Evolutionary conservation across 768 basidiomycete species (phyloP), one percentile per base, ranked within the genome.

Genomic region (Leccinum subgranulosum): DNA sequence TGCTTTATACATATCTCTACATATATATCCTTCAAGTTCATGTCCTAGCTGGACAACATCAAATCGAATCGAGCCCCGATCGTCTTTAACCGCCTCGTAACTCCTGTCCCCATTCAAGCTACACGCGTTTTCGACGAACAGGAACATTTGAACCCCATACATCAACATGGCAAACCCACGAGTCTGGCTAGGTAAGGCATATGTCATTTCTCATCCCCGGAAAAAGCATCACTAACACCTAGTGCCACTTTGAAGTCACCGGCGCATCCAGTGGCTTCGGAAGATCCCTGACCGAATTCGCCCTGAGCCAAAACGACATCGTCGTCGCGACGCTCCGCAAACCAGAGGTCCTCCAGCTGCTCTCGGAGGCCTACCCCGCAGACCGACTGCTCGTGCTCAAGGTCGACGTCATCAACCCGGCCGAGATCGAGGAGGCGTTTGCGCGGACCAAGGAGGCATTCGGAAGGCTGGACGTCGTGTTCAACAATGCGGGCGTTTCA

Each of bases 301-400:
- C 67, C 49, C 67, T 80, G 34, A 55, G 46, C n/a, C 61, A 65
- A 7, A 76, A 77, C 25, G 75, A 76, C 47, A 72, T 65, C 17
- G 77, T 63, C 33, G 70, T 79, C 49, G 79, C 80, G 5, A 78
- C 79, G 19, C 66, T 77, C 45, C 75, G 79, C 46, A 74, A 66
- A 41, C 77, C 79, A 7, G 71, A 63, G 17, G 47, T 54, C 4
- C 66, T 67, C 41, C 46, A 53, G 21, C 31, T 48, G 0, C 57
- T 61, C 23, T 29, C 50, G 0, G 28, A 31, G 15, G 19, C 2
- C 19, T 57, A 65, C 25, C 34, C 63, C 10, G n/a, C 46, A 34
- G 54, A 60, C 28, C 53, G 15, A 19, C 31, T 67, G n/a, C 63
- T 66, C 52, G 54, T 67, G 3, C 49, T 62, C 48, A 29, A 54